Evolutionary conservation across 1,139 yeast genomes (phyloP), one percentile per base, ranked within the genome.

Genomic region (Eremothecium sinecaudum): DNA sequence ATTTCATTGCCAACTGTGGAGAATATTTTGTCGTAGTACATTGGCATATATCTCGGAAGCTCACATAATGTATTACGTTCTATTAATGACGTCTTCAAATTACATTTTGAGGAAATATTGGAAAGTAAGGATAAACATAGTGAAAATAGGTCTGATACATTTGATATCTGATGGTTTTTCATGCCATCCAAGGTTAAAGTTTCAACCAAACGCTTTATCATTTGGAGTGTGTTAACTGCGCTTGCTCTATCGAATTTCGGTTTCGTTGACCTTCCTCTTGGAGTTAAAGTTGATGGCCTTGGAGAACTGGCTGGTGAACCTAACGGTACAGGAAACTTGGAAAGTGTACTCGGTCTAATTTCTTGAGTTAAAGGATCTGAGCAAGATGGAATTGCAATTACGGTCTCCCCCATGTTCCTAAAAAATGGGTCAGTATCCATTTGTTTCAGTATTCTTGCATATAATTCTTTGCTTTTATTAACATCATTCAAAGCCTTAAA

Each of bases 321-420:
- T 6, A 13, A 9, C 9, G 31, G 7, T 6, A 10, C 30, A 34
- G 36, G 5, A 31, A 40, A 11, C 26, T 19, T 27, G 5, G 11
- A 22, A 5, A 12, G 9, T 10, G 12, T 7, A 2, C 13, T 1
- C 2, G n/a, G 17, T 14, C 42, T 47, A 3, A 10, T 23, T 4
- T n/a, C 17, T 9, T 28, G 31, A 8, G 8, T 21, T 13, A 24
- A 11, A 6, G 34, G 34, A 17, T 12, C 17, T 28, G 19, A 16
- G 22, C 46, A 46, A 9, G 69, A 63, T 0, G 74, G 74, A 7
- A 66, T 51, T 2, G 71, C 63, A 40, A 67, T 48, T 1, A 70
- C 69, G 2, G 74, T 66, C 31, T 70, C 75, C 34, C 61, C 66
- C 24, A 69, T 46, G 17, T 64, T 63, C n/a, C 66, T 62, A 41